These are phyloP conservation scores for Scheffersomyces stipitis DNA, from an alignment of 805 yeast species.

Conservation along the genomic window DNA sequence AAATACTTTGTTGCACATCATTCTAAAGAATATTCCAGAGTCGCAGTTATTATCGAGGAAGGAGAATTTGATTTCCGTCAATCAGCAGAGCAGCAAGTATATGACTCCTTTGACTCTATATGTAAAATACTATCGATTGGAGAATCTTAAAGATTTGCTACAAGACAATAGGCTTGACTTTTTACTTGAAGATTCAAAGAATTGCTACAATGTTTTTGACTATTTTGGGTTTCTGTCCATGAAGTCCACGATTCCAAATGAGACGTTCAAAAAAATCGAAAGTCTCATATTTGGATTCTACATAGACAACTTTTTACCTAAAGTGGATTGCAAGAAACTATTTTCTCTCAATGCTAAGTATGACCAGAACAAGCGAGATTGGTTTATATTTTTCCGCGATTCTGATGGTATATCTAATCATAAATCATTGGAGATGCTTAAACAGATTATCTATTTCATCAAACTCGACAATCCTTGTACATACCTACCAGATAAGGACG, in stretches of 20 bases:
- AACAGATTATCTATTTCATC: slow-evolving; percentile 22
- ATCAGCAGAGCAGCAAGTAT: slow-evolving; percentile 56
- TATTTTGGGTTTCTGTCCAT: slow-evolving; percentile 33
- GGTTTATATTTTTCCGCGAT: slow-evolving; percentile 28
- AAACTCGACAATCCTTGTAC: slow-evolving; percentile 35
- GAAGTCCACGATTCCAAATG: slow-evolving; percentile 17
- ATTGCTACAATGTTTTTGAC: slow-evolving; percentile 38
- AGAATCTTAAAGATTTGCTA: slow-evolving; percentile 54
- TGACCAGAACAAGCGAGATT: slow-evolving; percentile 29
- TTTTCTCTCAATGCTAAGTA: slow-evolving; percentile 35
- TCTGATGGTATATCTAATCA: slow-evolving; percentile 10
- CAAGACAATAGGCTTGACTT: slow-evolving; percentile 46
- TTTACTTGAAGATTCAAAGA: slow-evolving; percentile 31
- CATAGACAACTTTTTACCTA: slow-evolving; percentile 22
- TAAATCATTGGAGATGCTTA: slow-evolving; percentile 17
- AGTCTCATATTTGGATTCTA: slow-evolving; percentile 17
- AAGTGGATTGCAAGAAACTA: slow-evolving; percentile 5
- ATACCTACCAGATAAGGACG: slow-evolving; percentile 20
- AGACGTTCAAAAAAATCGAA: slow-evolving; percentile 25
- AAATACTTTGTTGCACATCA: slow-evolving; percentile 73
- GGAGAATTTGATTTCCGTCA: slow-evolving; percentile 44
- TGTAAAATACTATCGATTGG: slow-evolving; percentile 65
- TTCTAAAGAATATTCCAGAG: slow-evolving; percentile 47
- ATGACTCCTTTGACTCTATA: slow-evolving; percentile 72
- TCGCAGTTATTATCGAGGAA: slow-evolving; percentile 21